Conservation (phyloP, 2,329 filamentous ascomycete species). For the Raffaelea albimanens region DNA sequence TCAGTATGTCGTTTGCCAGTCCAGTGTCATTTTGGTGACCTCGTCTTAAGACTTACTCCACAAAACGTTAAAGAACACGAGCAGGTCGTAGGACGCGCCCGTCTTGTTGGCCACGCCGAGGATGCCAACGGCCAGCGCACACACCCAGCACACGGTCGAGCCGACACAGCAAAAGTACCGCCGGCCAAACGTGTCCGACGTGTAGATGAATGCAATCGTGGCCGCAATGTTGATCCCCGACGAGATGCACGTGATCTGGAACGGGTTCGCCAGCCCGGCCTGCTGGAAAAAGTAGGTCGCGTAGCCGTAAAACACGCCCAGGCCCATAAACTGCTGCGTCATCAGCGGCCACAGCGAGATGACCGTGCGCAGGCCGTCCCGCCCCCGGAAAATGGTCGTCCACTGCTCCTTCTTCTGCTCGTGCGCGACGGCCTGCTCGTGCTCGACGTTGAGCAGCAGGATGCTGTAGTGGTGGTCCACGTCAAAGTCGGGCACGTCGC, state of each 20-base stretch:
- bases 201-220: slow-evolving; percentile 7
- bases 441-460: slow-evolving; percentile 13
- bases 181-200: slow-evolving; percentile 11
- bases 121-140: slow-evolving; percentile 10
- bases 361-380: slow-evolving; percentile 9
- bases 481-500: slow-evolving; percentile 10
- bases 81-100: slow-evolving; percentile 8
- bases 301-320: slow-evolving; percentile 15
- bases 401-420: too few species aligned
- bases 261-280: slow-evolving; percentile 14
- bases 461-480: slow-evolving; percentile 13
- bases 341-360: slow-evolving; percentile 9
- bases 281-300: slow-evolving; percentile 17
- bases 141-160: slow-evolving; percentile 6
- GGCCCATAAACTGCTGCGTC: slow-evolving; percentile 16
- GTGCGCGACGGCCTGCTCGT: slow-evolving; percentile 5
- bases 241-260: slow-evolving; percentile 15
- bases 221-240: slow-evolving; percentile 11
- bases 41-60: too few species aligned
- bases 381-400: slow-evolving; percentile 9
- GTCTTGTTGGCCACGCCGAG: slow-evolving; percentile 9
- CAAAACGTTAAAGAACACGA: slow-evolving; percentile 15
- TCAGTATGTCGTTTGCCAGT: too few species aligned
- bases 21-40: too few species aligned
- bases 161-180: slow-evolving; percentile 9